phyloP scores from a whole-genome alignment of 2,329 filamentous ascomycete species.

The Phyllosticta citriasiana region DNA sequence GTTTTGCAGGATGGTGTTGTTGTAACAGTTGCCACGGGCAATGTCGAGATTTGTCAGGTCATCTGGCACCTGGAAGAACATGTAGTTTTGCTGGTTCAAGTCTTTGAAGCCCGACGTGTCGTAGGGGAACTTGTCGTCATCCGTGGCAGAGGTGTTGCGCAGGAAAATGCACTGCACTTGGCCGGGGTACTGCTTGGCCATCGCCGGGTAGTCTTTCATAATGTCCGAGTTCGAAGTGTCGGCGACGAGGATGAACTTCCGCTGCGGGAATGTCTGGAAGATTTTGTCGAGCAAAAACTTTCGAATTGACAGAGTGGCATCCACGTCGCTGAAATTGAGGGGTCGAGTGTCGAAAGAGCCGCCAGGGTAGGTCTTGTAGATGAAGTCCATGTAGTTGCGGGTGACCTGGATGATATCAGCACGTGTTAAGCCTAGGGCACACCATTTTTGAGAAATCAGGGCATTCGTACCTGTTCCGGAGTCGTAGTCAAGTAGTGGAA shows the following conservation, averaged over 20 bases:
- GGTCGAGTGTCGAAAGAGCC: conserved; percentile 71
- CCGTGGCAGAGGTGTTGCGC: conserved; percentile 63
- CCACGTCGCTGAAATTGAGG: conserved; percentile 67
- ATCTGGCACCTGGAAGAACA: conserved; percentile 69
- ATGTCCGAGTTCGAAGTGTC: conserved; percentile 70
- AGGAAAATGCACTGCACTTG: conserved; percentile 72
- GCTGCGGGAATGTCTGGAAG: conserved; percentile 63
- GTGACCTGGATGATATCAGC: conserved; percentile 46
- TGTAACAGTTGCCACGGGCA: conserved; percentile 57
- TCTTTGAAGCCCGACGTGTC: conserved; percentile 61
- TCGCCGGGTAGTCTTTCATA: conserved; percentile 53
- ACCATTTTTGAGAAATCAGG: neutral
- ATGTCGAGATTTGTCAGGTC: conserved; percentile 60
- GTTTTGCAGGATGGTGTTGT: conserved; percentile 55
- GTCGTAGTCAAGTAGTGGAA: conserved; percentile 79
- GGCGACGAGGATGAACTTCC: conserved; percentile 66
- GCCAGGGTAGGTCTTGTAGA: conserved; percentile 66
- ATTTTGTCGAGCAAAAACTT: conserved; percentile 59
- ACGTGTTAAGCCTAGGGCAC: neutral
- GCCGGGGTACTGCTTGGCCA: conserved; percentile 56
- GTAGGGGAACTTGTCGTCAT: conserved; percentile 62
- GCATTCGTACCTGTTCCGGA: conserved; percentile 48
- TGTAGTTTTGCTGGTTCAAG: conserved; percentile 57
- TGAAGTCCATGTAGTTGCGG: conserved; percentile 68
- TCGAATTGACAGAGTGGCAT: conserved; percentile 62